These are phyloP conservation scores for Ceratobasidium sp. DNA, from an alignment of 1,284 basidiomycete species.

Conservation along the genomic window DNA sequence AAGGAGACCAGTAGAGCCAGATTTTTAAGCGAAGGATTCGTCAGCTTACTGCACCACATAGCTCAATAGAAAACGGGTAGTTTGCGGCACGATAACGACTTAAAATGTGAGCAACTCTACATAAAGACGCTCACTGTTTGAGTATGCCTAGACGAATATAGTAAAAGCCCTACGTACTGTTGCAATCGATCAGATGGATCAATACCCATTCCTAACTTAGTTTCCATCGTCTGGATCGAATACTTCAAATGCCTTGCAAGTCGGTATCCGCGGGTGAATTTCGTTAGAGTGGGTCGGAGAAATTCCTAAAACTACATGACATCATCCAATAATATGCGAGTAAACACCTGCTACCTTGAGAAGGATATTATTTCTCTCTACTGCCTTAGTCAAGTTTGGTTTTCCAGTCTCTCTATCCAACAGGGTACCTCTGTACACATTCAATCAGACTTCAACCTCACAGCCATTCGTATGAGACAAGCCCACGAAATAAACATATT, in stretches of 20 bases:
- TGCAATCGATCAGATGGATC: background rate
- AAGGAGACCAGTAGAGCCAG: too few relatives aligned
- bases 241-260: background rate
- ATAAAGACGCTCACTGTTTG: too few relatives aligned
- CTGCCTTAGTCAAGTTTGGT: background rate
- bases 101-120: slow-evolving; percentile 36
- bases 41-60: slow-evolving; percentile 46
- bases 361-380: background rate
- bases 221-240: background rate
- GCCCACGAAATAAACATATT: slow-evolving; percentile 25
- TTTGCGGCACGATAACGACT: slow-evolving; percentile 39
- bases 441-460: too few relatives aligned
- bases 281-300: background rate
- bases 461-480: too few relatives aligned
- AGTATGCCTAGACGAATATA: too few relatives aligned
- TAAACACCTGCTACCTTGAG: background rate
- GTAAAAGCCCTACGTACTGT: too few relatives aligned
- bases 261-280: background rate
- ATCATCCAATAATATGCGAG: too few relatives aligned
- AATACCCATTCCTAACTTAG: background rate
- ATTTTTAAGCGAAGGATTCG: too few relatives aligned
- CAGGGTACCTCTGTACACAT: background rate
- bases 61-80: slow-evolving; percentile 43
- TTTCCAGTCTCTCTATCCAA: background rate
- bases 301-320: background rate